Percentiles rank a stretch among this genome's conserved stretches.
Conservation (phyloP, 768 basidiomycete species). For the Hydnomerulius pinastri region DNA sequence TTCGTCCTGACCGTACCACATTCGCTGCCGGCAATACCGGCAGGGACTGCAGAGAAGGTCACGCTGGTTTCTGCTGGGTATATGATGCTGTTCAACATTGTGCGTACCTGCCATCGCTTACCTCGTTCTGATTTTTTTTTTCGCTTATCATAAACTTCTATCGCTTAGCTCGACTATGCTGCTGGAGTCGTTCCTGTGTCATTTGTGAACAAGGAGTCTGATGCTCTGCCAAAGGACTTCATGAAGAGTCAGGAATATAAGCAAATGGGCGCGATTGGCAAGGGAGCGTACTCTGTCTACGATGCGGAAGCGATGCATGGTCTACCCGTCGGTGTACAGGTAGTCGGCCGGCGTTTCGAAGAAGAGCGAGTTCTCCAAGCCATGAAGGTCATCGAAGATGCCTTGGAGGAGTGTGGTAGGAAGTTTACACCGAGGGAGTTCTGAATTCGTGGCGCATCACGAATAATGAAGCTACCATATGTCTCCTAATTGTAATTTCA, state of each 20-base stretch:
- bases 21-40: slow-evolving; percentile 40
- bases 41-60: slow-evolving; percentile 34
- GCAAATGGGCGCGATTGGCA: slow-evolving; percentile 45
- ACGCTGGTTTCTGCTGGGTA: slow-evolving; percentile 36
- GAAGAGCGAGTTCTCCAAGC: slow-evolving; percentile 75
- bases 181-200: slow-evolving; percentile 65
- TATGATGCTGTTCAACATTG: slow-evolving; percentile 46
- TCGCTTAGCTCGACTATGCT: slow-evolving; percentile 49
- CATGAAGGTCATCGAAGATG: slow-evolving; percentile 58
- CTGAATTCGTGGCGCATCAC: too few relatives aligned
- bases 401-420: slow-evolving; percentile 22
- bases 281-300: slow-evolving; percentile 52
- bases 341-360: slow-evolving; percentile 61
- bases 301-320: slow-evolving; percentile 66
- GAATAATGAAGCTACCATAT: too few relatives aligned
- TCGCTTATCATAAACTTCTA: background rate
- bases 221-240: slow-evolving; percentile 39
- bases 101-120: slow-evolving; percentile 23
- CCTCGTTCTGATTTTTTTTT: background rate
- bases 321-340: slow-evolving; percentile 66
- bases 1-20: slow-evolving; percentile 43
- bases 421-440: slow-evolving; percentile 26
- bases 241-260: slow-evolving; percentile 22
- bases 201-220: slow-evolving; percentile 45
- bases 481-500: too few relatives aligned